A percentile compares a stretch with the other conserved stretches of the same genome.
These are phyloP conservation scores for Aspergillus calidoustus DNA, from an alignment of 2,329 filamentous ascomycete genomes.

Conservation along the genomic window DNA sequence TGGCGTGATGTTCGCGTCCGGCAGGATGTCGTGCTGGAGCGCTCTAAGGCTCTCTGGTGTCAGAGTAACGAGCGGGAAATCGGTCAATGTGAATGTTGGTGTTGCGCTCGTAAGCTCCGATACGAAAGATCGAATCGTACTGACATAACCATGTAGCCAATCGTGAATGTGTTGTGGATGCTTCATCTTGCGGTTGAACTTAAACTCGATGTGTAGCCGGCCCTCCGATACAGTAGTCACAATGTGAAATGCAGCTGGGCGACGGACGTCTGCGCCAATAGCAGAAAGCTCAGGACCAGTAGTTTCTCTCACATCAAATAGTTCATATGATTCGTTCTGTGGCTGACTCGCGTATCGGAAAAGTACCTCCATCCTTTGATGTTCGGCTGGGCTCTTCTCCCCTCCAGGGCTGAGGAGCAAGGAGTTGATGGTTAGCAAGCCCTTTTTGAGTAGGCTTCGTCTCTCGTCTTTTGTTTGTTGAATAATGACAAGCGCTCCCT, in stretches of 20 bases:
- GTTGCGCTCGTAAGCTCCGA: neutral
- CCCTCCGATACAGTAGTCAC: neutral
- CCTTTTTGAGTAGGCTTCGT: neutral
- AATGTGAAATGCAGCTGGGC: neutral
- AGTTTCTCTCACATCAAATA: neutral
- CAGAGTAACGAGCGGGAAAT: constrained; percentile 4
- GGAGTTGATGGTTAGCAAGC: neutral
- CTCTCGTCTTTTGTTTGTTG: constrained; percentile 3
- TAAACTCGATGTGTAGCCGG: neutral
- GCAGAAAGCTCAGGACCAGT: neutral
- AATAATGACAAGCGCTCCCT: neutral
- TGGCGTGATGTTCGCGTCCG: constrained; percentile 53
- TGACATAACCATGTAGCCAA: neutral
- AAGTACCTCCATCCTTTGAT: constrained; percentile 1
- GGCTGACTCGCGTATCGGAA: neutral
- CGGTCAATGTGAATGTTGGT: neutral
- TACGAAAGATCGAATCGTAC: neutral
- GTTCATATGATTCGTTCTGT: constrained; percentile 27
- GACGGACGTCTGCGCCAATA: neutral
- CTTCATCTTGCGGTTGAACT: constrained; percentile 2
- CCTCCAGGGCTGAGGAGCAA: neutral
- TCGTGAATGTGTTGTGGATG: neutral
- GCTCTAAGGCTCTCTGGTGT: neutral
- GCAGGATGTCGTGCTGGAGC: constrained; percentile 50
- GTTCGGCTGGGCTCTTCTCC: neutral